Conservation (phyloP, 2,329 filamentous ascomycete species). For the Bisporella sp. region DNA sequence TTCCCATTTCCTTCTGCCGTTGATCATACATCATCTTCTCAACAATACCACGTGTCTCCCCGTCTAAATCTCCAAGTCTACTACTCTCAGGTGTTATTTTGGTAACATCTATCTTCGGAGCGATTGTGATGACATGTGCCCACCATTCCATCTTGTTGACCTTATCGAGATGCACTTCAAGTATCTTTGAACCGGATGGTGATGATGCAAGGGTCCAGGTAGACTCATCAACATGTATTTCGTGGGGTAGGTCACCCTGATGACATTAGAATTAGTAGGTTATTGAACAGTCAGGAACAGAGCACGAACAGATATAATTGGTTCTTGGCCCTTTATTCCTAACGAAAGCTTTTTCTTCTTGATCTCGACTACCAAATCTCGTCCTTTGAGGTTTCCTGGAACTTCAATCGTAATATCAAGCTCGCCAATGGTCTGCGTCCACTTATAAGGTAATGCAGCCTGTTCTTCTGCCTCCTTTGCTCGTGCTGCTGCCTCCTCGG, state of each 20-base stretch:
- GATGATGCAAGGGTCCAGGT: constrained; percentile 85
- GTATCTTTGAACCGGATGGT: constrained; percentile 54
- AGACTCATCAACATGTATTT: constrained; percentile 76
- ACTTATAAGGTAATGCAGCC: constrained; percentile 89
- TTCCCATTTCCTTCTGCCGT: constrained; percentile 87
- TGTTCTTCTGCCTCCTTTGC: constrained; percentile 82
- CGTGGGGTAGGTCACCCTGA: constrained; percentile 77
- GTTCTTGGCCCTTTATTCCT: constrained; percentile 80
- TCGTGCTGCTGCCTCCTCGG: constrained; percentile 52
- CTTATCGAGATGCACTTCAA: constrained; percentile 90
- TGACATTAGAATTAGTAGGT: too few relatives aligned
- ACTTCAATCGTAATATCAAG: constrained; percentile 74
- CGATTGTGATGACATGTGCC: constrained; percentile 80
- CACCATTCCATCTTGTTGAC: constrained; percentile 98
- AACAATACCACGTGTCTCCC: constrained; percentile 92
- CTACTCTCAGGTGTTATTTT: constrained; percentile 93
- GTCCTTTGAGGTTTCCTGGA: constrained; percentile 75
- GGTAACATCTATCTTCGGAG: constrained; percentile 87
- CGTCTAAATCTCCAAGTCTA: constrained; percentile 86
- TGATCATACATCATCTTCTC: constrained; percentile 99
- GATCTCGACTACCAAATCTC: constrained; percentile 76
- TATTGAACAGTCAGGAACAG: too few relatives aligned
- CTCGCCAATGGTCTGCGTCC: constrained; percentile 88
- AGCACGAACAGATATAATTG: constrained; percentile 65
- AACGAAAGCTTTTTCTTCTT: constrained; percentile 73